Evolutionary conservation across 305 asterid genomes (phyloP).

Genomic region (Rubia balearica): DNA sequence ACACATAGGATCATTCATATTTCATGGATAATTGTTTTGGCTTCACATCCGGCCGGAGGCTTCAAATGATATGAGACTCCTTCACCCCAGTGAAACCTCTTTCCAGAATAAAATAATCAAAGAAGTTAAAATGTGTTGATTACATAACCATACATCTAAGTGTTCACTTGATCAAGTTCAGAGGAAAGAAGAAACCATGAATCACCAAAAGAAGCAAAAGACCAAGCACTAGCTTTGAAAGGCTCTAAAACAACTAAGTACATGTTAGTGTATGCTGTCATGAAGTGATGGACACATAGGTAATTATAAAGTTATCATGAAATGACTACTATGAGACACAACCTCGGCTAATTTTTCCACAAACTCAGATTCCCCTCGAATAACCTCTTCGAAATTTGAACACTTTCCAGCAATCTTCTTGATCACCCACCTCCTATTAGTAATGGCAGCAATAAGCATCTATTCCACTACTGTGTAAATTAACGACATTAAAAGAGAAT

Average conservation of each 20-base stretch:
- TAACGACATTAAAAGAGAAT: neutral
- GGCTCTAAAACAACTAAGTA: neutral
- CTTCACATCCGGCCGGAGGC: neutral
- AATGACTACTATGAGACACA: slow-evolving; percentile 17
- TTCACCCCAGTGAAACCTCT: neutral
- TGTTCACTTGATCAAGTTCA: neutral
- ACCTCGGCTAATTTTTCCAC: slow-evolving; percentile 86
- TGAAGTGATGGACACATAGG: neutral
- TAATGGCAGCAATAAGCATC: slow-evolving; percentile 15
- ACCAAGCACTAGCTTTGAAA: neutral
- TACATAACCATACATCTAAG: neutral
- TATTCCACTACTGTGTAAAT: neutral
- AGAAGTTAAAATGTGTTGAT: neutral
- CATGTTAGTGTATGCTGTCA: neutral
- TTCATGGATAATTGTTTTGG: neutral
- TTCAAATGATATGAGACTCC: slow-evolving; percentile 3
- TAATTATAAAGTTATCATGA: slow-evolving; percentile 6
- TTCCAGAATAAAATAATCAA: neutral
- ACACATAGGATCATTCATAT: neutral
- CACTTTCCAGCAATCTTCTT: slow-evolving; percentile 64
- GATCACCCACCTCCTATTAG: slow-evolving; percentile 93
- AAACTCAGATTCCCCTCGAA: slow-evolving; percentile 66
- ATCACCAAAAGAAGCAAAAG: neutral
- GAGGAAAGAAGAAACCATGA: neutral
- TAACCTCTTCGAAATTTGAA: slow-evolving; percentile 54